Evolutionary conservation across 2,329 filamentous ascomycete genomes (phyloP).

Genomic region (Apiospora saccharicola): DNA sequence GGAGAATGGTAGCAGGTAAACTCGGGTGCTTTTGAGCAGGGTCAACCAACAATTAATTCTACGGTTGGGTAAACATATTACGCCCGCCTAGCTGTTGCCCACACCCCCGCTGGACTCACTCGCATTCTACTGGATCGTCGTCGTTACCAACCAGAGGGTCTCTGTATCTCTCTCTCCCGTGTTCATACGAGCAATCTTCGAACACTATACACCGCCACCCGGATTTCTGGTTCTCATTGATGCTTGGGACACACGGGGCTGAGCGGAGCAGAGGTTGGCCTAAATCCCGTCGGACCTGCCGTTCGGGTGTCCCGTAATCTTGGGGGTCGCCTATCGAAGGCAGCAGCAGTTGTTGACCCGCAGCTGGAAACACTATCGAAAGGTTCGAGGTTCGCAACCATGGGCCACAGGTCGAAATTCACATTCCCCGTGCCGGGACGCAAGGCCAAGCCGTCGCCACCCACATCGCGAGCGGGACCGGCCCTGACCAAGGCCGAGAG

Average conservation of each 20-base stretch:
- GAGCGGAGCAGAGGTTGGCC: not conserved
- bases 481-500: slow-evolving; percentile 60
- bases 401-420: slow-evolving; percentile 54
- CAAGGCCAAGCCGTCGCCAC: slow-evolving; percentile 48
- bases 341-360: not conserved
- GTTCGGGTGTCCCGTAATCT: not conserved
- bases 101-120: not conserved
- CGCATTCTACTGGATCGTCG: not conserved
- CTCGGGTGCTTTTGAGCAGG: slow-evolving; percentile 6
- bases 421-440: slow-evolving; percentile 57
- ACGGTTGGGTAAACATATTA: not conserved
- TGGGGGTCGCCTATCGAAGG: not conserved
- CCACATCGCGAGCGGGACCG: slow-evolving; percentile 41
- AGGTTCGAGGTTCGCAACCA: slow-evolving; percentile 29
- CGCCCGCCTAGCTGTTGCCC: not conserved
- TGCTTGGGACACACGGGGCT: not conserved
- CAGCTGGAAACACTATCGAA: not conserved
- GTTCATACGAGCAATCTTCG: not conserved
- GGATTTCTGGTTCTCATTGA: not conserved
- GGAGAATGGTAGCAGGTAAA: not conserved
- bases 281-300: not conserved
- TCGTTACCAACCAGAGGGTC: not conserved
- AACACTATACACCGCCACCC: not conserved
- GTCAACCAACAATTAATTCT: not conserved
- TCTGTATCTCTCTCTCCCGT: not conserved